A percentile compares a stretch with the other conserved stretches of the same genome.
These are phyloP conservation scores for Populus alba DNA, from an alignment of 345 rosid species.

Conservation along the genomic window DNA sequence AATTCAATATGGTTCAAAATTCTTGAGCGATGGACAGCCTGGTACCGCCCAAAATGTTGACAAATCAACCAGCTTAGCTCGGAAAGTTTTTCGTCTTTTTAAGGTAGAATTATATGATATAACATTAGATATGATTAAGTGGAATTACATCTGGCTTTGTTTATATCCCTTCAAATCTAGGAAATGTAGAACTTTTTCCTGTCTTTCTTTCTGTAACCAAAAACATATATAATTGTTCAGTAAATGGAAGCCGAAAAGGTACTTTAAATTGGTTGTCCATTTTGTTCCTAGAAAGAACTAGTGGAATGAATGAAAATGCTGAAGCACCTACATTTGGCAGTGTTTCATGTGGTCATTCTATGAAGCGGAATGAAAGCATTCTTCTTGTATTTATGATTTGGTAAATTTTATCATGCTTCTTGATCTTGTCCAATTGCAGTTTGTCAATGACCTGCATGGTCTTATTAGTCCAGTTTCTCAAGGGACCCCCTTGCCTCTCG, in stretches of 20 bases:
- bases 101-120: constrained; percentile 51
- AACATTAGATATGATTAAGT: background rate
- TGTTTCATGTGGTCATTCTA: background rate
- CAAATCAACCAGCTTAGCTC: constrained; percentile 89
- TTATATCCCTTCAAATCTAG: background rate
- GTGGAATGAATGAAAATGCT: background rate
- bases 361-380: background rate
- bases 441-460: constrained; percentile 82
- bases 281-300: background rate
- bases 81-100: constrained; percentile 95
- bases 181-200: background rate
- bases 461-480: constrained; percentile 85
- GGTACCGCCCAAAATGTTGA: constrained; percentile 94
- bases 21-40: constrained; percentile 82
- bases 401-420: constrained; percentile 4
- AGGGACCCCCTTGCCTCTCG: constrained; percentile 88
- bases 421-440: constrained; percentile 50
- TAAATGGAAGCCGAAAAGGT: background rate
- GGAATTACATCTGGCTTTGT: background rate
- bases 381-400: background rate
- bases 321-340: background rate
- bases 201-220: background rate
- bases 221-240: background rate
- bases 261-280: background rate
- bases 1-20: constrained; percentile 93